Base-by-base conservation (phyloP, 257 asterid genomes). In the Rhazya stricta region DNA sequence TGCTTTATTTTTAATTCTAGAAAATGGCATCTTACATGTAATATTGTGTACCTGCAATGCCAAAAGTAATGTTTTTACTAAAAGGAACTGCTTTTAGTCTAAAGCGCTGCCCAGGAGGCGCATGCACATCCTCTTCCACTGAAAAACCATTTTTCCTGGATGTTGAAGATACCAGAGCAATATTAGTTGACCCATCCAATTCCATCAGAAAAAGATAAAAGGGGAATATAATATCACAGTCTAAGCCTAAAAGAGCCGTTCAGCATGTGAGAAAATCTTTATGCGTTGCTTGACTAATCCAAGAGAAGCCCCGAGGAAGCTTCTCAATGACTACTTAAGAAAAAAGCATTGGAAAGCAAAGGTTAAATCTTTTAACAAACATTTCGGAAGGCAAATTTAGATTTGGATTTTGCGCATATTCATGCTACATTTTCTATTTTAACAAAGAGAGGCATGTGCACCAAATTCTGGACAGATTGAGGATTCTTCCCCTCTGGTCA, bases 31-130 rank as follows among this genome's bases (percentile, higher is more conserved):
- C 67, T 16, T 9, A 41, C 37, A 73, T 69, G 30, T 11, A 66
- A 27, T 25, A 66, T 11, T 29, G 51, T 74, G 76, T 83, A 91
- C 98, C 98, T 76, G 90, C 82, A 76, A 88, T 82, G 43, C 99
- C 99, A 74, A 95, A 92, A 72, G 91, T 89, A 43, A 89, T 73
- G 65, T 90, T 95, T 88, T 95, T 92, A 83, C 99, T 95, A 89
- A 91, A 95, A 79, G 98, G 99, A 77, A 95, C 94, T 78, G 99
- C 96, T 85, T 91, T 92, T 71, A 95, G 88, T 78, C 88, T 81
- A 78, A 86, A 95, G 41, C 96, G 96, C 42, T 41, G 86, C 58
- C 99, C 99, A 8, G 93, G 86, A 77, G 97, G 95, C 84, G 99
- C 97, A 46, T 83, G 72, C 82, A 79, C 54, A 77, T 92, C 96